Percentiles rank a stretch among this genome's conserved stretches.
phyloP scores from a whole-genome alignment of 2,329 filamentous ascomycete species.

The Alternaria infectoria region DNA sequence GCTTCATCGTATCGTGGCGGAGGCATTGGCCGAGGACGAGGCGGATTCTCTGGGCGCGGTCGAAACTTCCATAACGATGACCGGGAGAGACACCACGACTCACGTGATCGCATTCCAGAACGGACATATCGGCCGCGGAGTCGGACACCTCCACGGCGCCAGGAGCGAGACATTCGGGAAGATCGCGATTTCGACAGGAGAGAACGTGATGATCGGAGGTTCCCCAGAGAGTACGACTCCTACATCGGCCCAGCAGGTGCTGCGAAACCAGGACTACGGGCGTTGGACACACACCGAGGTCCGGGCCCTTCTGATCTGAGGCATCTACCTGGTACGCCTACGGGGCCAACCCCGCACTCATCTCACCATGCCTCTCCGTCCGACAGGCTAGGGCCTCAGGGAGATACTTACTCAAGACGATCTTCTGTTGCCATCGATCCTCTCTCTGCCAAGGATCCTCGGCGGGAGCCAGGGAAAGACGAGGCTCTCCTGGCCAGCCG shows the following conservation, averaged over 20 bases:
- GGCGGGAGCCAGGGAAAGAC: constrained; percentile 52
- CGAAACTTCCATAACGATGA: constrained; percentile 55
- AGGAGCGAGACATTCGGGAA: constrained; percentile 57
- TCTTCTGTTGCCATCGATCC: constrained; percentile 46
- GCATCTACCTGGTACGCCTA: constrained; percentile 42
- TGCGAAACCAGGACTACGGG: constrained; percentile 36
- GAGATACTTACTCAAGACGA: constrained; percentile 45
- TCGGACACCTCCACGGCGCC: constrained; percentile 64
- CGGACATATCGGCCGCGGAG: constrained; percentile 65
- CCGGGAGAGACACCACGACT: constrained; percentile 58
- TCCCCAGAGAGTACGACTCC: constrained; percentile 54
- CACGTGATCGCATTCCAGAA: constrained; percentile 40
- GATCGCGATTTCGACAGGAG: constrained; percentile 49
- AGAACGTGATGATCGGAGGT: constrained; percentile 52
- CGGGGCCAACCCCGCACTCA: constrained; percentile 41
- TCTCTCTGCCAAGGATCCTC: constrained; percentile 38
- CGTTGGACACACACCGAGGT: constrained; percentile 40
- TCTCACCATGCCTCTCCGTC: constrained; percentile 40
- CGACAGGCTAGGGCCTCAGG: constrained; percentile 40
- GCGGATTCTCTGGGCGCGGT: constrained; percentile 55
- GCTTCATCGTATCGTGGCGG: constrained; percentile 61
- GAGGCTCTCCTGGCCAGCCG: constrained; percentile 55
- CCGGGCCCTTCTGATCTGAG: constrained; percentile 37
- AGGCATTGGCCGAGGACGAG: constrained; percentile 58
- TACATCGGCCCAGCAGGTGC: constrained; percentile 46